Base-by-base conservation (phyloP, 2,329 filamentous ascomycete genomes). In the Sordariomycetes sp. region DNA sequence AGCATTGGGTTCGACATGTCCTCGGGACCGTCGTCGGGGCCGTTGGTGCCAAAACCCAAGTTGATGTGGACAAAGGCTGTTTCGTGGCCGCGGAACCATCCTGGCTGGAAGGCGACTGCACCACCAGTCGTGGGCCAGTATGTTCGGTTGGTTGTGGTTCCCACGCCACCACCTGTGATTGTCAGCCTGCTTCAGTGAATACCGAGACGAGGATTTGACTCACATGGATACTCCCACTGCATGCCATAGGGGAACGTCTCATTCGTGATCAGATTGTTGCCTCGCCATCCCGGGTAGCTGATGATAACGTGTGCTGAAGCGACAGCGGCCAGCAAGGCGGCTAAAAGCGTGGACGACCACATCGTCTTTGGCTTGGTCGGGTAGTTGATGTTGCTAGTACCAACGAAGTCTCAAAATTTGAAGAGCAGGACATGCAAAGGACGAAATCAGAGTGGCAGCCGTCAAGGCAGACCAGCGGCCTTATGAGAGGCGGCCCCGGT, bases 161-260 rank as follows among this genome's bases (percentile, higher is more conserved):
- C 66, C 64, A 90, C 78, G 41, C 92, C 92, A 38, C 92, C 92
- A 55, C 90, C 90, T 95, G 48, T 9, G 14, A 30, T 21, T 33
- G 42, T 44, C 20, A 48, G 37, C 20, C 19, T 18, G 10, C 14
- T 16, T 5, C 8, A 8, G 20, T 7, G 28, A 9, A 11, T n/a
- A 12, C 7, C 11, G 15, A 17, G 8, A 24, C 10, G 18, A 16
- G 9, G n/a, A 7, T 34, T 2, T 19, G 31, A 66, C 85, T 63
- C 67, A 94, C 87, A 95, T 58, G 88, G 87, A 66, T 94, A 94
- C 55, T 80, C 78, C 87, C 87, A 95, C 64, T 94, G 83, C 84
- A 92, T 90, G 61, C 87, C 88, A 46, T 84, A 94, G 2, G 87
- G 87, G 46, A 76, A 92, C 1, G 72, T 78, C 3, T 75, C 76